Base-by-base conservation (phyloP, 2,329 filamentous ascomycete genomes). In the Fusarium sp. region DNA sequence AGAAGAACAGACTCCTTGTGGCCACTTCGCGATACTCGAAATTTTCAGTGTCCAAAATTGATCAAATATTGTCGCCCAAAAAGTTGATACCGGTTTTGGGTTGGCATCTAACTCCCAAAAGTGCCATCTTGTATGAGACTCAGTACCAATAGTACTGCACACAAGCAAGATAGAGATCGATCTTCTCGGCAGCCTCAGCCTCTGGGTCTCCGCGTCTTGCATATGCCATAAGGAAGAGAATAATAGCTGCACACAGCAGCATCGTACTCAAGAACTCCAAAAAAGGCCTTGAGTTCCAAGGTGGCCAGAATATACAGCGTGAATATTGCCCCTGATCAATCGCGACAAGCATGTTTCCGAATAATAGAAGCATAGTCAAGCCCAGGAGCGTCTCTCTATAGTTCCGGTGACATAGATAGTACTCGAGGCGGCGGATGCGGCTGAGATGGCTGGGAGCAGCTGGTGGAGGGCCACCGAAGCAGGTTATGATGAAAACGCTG, bases 331-430 rank as follows among this genome's bases (percentile, higher is more conserved):
- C 47, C 7, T 4, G 4, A n/a, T 53, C 50, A 2, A 53, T 41
- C 18, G 6, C 25, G 14, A 7, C 0, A 10, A 53, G 33, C 3
- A 27, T 12, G n/a, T 10, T 1, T 1, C 12, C 22, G 13, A 53
- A 2, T 20, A 39, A 0, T 13, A 0, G 6, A 13, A 14, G 14
- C 5, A 36, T 0, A 52, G 0, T 3, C 18, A 4, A 4, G 15
- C 4, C 12, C 0, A 27, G 10, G 17, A 52, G 31, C 4, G 17
- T 20, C 31, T 52, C 13, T 52, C 13, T 27, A 20, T 27, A 39
- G 13, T 4, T 14, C 14, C 3, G 2, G 10, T 27, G 33, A 18
- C 18, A 38, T 15, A 53, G 3, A 11, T 53, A 53, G 35, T 17
- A 39, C 25, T n/a, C 18, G 2, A 53, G 25, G 35, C 50, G 50